These are phyloP conservation scores for Metschnikowia cerradonensis DNA, from an alignment of 805 yeast species.

Conservation along the genomic window DNA sequence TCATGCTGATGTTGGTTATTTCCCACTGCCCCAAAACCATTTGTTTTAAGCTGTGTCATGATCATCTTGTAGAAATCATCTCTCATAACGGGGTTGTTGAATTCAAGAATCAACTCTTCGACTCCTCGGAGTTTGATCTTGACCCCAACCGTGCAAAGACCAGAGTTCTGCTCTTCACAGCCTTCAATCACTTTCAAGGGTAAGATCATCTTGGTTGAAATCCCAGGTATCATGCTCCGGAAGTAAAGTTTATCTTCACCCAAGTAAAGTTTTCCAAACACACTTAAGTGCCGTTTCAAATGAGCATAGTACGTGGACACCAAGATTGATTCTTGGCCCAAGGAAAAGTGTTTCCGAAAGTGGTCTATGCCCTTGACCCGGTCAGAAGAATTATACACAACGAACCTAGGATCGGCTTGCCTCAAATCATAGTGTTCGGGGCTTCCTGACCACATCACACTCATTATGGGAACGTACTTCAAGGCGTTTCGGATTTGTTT, in stretches of 20 bases:
- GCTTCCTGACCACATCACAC: slow-evolving; percentile 50
- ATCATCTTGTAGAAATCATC: slow-evolving; percentile 67
- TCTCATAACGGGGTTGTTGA: slow-evolving; percentile 56
- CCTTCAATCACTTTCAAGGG: slow-evolving; percentile 73
- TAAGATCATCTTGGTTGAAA: slow-evolving; percentile 73
- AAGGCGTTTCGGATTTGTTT: slow-evolving; percentile 19
- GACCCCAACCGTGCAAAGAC: slow-evolving; percentile 53
- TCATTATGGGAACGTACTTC: slow-evolving; percentile 28
- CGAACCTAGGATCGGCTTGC: slow-evolving; percentile 43
- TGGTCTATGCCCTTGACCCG: slow-evolving; percentile 49
- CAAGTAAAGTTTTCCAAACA: slow-evolving; percentile 78
- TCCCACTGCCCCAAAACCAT: slow-evolving; percentile 38
- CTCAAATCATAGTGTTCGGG: slow-evolving; percentile 56
- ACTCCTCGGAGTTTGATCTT: slow-evolving; percentile 67
- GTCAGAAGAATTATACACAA: slow-evolving; percentile 41
- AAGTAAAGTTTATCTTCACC: slow-evolving; percentile 72
- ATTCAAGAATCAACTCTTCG: slow-evolving; percentile 75
- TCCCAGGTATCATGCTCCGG: slow-evolving; percentile 73
- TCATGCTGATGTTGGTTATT: slow-evolving; percentile 7
- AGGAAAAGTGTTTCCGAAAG: slow-evolving; percentile 62
- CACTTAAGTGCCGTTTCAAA: slow-evolving; percentile 66
- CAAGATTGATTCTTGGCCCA: slow-evolving; percentile 48
- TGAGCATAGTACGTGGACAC: slow-evolving; percentile 69
- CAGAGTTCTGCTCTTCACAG: slow-evolving; percentile 39
- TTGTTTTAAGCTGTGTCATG: slow-evolving; percentile 24